Evolutionary conservation across 768 basidiomycete genomes (phyloP).

Genomic region (Tulasnella sp.): DNA sequence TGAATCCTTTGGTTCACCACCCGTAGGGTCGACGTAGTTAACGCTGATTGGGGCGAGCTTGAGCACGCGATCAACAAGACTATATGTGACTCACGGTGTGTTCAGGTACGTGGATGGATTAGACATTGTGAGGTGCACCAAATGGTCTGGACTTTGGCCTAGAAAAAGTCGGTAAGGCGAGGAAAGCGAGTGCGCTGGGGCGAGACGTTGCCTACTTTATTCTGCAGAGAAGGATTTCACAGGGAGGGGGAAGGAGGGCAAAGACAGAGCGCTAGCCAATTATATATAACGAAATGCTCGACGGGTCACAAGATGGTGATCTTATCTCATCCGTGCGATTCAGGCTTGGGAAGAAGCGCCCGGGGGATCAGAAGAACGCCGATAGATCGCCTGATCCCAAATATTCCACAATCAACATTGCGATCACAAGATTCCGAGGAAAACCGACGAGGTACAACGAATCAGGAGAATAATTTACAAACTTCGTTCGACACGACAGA

Average conservation of each 20-base stretch:
- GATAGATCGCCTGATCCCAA: neutral
- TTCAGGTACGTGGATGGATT: neutral
- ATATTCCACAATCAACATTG: neutral
- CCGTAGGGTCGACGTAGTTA: neutral
- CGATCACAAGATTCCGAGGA: neutral
- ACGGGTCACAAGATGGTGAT: neutral
- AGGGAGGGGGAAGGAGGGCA: neutral
- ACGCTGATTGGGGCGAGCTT: neutral
- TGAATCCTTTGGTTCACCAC: neutral
- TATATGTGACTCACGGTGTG: neutral
- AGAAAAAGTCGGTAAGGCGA: neutral
- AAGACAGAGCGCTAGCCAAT: neutral
- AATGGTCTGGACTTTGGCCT: conserved; percentile 2
- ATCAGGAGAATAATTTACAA: neutral
- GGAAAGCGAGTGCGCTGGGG: neutral
- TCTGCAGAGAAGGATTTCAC: neutral
- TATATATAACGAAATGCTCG: neutral
- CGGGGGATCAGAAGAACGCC: neutral
- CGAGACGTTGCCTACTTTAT: neutral
- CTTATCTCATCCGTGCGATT: neutral
- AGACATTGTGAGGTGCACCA: neutral
- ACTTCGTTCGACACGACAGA: neutral
- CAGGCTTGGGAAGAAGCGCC: neutral
- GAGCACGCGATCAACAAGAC: neutral
- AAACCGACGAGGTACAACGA: neutral